Evolutionary conservation across 768 basidiomycete species (phyloP).

Genomic region (Phylloporus sp.): DNA sequence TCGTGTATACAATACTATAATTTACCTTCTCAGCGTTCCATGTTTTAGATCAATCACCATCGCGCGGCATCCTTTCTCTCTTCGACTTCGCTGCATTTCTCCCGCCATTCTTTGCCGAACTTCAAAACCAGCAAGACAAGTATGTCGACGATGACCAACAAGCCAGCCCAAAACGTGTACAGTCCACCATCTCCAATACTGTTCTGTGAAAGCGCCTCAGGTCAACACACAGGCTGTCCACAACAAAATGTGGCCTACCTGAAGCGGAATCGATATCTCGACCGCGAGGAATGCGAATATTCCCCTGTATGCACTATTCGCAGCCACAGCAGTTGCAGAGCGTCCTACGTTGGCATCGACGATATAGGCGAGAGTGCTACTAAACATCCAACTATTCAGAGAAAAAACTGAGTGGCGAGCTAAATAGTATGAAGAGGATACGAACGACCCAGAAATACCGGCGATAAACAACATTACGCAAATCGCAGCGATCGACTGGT

Average conservation of each 20-base stretch:
- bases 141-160: constrained; percentile 51
- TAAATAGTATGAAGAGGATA: background rate
- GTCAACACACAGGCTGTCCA: background rate
- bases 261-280: constrained; percentile 74
- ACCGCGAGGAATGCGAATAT: constrained; percentile 61
- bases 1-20: too few species aligned
- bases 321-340: constrained; percentile 72
- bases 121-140: constrained; percentile 57
- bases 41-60: too few species aligned
- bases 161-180: constrained; percentile 63
- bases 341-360: constrained; percentile 84
- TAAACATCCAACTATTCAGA: constrained; percentile 50
- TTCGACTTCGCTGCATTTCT: constrained; percentile 5
- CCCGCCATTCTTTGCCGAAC: constrained; percentile 62
- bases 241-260: constrained; percentile 24
- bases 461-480: constrained; percentile 69
- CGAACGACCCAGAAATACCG: constrained; percentile 71
- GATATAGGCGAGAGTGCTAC: constrained; percentile 75
- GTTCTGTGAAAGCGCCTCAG: constrained; percentile 37
- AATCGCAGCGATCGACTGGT: constrained; percentile 62
- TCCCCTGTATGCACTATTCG: constrained; percentile 76
- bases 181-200: constrained; percentile 77
- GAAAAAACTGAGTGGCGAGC: background rate
- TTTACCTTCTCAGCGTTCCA: too few species aligned
- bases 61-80: background rate